Evolutionary conservation across 2,329 filamentous ascomycete genomes (phyloP).

Genomic region (Triangularia verruculosa): DNA sequence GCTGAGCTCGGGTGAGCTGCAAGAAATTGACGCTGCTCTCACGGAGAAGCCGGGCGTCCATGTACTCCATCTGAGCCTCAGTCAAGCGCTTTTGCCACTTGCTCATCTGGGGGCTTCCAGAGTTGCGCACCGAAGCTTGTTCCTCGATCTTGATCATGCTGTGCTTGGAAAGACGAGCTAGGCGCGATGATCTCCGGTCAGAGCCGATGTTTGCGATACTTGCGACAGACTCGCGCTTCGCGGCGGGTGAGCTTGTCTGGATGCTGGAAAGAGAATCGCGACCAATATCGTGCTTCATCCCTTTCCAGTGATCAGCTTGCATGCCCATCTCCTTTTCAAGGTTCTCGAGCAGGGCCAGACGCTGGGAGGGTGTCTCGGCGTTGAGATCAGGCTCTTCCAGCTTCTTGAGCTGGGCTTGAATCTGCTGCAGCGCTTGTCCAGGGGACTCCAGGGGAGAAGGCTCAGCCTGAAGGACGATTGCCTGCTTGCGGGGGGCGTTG

Average conservation of each 20-base stretch:
- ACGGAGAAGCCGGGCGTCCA: slow-evolving; percentile 38
- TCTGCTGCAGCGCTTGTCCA: slow-evolving; percentile 45
- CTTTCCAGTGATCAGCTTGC: slow-evolving; percentile 59
- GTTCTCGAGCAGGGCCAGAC: slow-evolving; percentile 52
- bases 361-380: slow-evolving; percentile 40
- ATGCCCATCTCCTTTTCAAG: slow-evolving; percentile 61
- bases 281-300: slow-evolving; percentile 51
- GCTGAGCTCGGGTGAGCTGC: slow-evolving; percentile 34
- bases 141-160: slow-evolving; percentile 25
- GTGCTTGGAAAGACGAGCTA: slow-evolving; percentile 37
- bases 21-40: slow-evolving; percentile 41
- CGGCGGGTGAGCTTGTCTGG: slow-evolving; percentile 32
- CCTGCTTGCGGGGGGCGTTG: slow-evolving; percentile 39
- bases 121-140: slow-evolving; percentile 30
- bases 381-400: slow-evolving; percentile 43
- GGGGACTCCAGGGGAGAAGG: slow-evolving; percentile 54
- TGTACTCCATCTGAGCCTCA: slow-evolving; percentile 45
- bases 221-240: slow-evolving; percentile 30
- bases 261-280: slow-evolving; percentile 51
- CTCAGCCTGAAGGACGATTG: slow-evolving; percentile 46
- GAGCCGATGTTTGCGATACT: slow-evolving; percentile 30
- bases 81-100: slow-evolving; percentile 46
- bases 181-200: slow-evolving; percentile 40
- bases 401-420: slow-evolving; percentile 51
- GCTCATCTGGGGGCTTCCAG: slow-evolving; percentile 34